Evolutionary conservation across 2,329 filamentous ascomycete species (phyloP), one percentile per base, ranked within the genome.

Genomic region (Fusarium nematophilum): DNA sequence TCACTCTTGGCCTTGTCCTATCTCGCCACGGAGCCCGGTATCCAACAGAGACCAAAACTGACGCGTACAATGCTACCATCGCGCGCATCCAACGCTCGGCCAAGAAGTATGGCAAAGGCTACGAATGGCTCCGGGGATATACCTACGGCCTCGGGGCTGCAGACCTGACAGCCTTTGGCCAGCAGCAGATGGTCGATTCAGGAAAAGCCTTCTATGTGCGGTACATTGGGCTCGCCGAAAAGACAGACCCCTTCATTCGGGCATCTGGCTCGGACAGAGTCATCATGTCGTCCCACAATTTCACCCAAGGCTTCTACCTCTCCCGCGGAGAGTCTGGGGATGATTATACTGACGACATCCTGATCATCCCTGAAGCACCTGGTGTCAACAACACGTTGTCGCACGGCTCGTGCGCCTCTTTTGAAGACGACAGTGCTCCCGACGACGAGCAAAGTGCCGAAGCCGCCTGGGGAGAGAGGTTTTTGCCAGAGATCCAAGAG

Each of bases 1-100:
- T 94, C 65, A 94, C 88, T 3, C 94, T 96, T 74, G 93, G 84
- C 1, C 90, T 93, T 69, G 79, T 93, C 18, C 83, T 97, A 40
- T 93, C 92, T 17, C 87, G 93, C 3, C 93, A 97, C 72, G 93
- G 93, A 40, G 91, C 91, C 30, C 86, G 93, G 46, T 90, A 92
- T 71, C 93, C 93, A 1, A 96, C 93, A 0, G 69, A 77, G 9
- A 78, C 79, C 62, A 96, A 93, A 78, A 85, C 87, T 1, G 71
- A 73, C 9, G 70, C 74, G 6, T 97, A 96, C 76, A 82, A 80
- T 31, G 74, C 78, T 5, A 81, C 91, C 8, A 80, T 97, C 47
- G 72, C 81, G 23, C 84, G 83, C 40, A 89, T 97, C 57, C 87
- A 93, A 57, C 73, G 72, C 37, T 72, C 68, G 30, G 80, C 80